These are phyloP conservation scores for Colletotrichum sp. DNA, from an alignment of 2,329 filamentous ascomycete genomes.

Conservation along the genomic window DNA sequence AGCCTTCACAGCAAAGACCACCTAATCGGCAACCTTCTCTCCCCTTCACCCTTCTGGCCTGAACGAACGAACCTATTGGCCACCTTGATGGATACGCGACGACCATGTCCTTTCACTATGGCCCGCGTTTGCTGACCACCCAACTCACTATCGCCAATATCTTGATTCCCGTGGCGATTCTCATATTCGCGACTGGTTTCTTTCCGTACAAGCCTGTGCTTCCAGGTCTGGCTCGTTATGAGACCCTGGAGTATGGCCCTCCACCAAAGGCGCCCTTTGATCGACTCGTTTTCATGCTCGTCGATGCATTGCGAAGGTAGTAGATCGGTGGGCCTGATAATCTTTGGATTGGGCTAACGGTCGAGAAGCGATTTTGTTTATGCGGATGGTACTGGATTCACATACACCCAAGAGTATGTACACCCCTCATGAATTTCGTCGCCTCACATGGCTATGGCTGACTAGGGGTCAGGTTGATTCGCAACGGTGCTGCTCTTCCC, in stretches of 20 bases:
- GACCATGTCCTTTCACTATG: conserved; percentile 12
- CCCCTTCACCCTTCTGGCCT: background rate
- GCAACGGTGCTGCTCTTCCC: conserved; percentile 81
- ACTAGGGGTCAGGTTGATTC: conserved; percentile 71
- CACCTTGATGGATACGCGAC: conserved; percentile 20
- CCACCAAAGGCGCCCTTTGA: conserved; percentile 78
- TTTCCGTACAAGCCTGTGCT: conserved; percentile 98
- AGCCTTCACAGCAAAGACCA: background rate
- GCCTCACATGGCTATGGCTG: background rate
- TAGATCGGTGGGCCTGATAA: background rate
- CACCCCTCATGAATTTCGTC: background rate
- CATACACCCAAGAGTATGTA: conserved; percentile 82
- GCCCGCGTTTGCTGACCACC: background rate
- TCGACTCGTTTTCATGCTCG: conserved; percentile 94
- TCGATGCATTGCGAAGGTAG: conserved; percentile 91
- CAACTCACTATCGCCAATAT: conserved; percentile 74
- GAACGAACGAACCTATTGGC: background rate
- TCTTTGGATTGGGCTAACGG: background rate
- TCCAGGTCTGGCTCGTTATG: conserved; percentile 78
- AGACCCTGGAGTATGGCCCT: conserved; percentile 56
- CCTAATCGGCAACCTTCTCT: background rate
- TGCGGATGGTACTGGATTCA: conserved; percentile 78
- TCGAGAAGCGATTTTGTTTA: conserved; percentile 87
- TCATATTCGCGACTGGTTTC: conserved; percentile 87
- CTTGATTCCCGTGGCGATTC: conserved; percentile 75